A percentile compares a stretch with the other conserved stretches of the same genome.
These are phyloP conservation scores for Coemansia sp. DNA, from an alignment of 192 early-diverging fungal genomes.

Conservation along the genomic window DNA sequence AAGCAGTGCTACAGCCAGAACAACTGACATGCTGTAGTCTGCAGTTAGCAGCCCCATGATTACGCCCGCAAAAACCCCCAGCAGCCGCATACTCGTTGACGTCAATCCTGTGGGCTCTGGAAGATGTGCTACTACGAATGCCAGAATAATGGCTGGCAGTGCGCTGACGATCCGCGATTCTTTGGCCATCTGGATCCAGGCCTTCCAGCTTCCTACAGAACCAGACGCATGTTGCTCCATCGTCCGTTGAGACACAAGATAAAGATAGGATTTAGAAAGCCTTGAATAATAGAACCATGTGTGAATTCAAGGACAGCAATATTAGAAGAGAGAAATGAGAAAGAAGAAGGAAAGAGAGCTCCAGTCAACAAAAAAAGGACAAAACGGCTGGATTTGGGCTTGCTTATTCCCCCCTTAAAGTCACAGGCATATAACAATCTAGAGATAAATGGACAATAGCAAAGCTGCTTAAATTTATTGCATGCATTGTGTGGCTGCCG, in stretches of 20 bases:
- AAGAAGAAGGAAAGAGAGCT: not conserved
- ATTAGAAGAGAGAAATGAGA: not conserved
- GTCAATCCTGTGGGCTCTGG: conserved; percentile 36
- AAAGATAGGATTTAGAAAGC: conserved; percentile 3
- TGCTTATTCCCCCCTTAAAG: not conserved
- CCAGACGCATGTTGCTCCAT: not conserved
- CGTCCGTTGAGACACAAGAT: not conserved
- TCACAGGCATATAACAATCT: not conserved
- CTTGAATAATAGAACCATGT: not conserved
- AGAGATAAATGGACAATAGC: too few species aligned
- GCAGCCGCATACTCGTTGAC: conserved; percentile 42
- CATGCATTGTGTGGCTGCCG: not conserved
- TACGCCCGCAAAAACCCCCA: conserved; percentile 52
- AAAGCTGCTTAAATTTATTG: not conserved
- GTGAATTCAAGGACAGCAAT: not conserved
- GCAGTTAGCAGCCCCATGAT: conserved; percentile 59
- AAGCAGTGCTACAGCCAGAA: conserved; percentile 58
- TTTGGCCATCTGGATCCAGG: conserved; percentile 19
- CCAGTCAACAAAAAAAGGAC: not conserved
- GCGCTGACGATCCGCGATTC: conserved; percentile 37
- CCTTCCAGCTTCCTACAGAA: conserved; percentile 44
- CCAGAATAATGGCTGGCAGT: conserved; percentile 31
- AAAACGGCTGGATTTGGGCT: not conserved
- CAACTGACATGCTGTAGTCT: conserved; percentile 56
- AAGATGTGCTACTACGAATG: conserved; percentile 31